A percentile compares a stretch with the other conserved stretches of the same genome.
These are phyloP conservation scores for Aspergillus chevalieri DNA, from an alignment of 2,329 filamentous ascomycete genomes.

Conservation along the genomic window DNA sequence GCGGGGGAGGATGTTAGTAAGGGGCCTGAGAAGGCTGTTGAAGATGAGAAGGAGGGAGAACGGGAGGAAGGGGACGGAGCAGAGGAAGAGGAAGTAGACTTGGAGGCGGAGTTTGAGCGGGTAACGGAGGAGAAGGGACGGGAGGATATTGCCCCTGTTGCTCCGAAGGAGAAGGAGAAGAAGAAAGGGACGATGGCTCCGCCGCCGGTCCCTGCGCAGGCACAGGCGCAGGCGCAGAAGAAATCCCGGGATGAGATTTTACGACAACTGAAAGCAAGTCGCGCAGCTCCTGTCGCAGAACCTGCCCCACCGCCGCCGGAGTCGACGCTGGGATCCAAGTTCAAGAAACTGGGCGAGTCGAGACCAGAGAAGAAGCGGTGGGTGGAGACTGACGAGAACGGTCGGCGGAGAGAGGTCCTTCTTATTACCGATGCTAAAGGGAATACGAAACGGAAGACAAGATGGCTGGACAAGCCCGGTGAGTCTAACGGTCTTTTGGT, in stretches of 20 bases:
- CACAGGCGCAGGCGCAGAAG: constrained; percentile 47
- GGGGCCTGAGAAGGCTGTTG: constrained; percentile 11
- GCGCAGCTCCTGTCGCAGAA: constrained; percentile 33
- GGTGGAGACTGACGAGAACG: constrained; percentile 50
- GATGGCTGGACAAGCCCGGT: constrained; percentile 43
- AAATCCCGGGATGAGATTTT: constrained; percentile 55
- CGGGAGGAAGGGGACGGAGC: constrained; percentile 54
- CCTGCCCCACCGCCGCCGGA: constrained; percentile 40
- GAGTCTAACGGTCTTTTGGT: constrained; percentile 30
- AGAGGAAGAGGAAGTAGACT: constrained; percentile 46
- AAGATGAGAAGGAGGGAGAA: constrained; percentile 20
- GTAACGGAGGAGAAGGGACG: constrained; percentile 34
- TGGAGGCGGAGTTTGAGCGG: constrained; percentile 57
- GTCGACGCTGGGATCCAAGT: constrained; percentile 49
- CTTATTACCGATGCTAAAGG: constrained; percentile 55
- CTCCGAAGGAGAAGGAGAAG: constrained; percentile 38
- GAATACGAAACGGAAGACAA: constrained; percentile 56
- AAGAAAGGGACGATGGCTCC: constrained; percentile 50
- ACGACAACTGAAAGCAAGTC: constrained; percentile 52
- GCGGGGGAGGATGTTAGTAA: constrained; percentile 51
- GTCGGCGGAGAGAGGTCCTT: constrained; percentile 51
- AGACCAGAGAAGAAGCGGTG: constrained; percentile 46
- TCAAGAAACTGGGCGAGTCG: constrained; percentile 47
- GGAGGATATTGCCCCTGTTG: constrained; percentile 23
- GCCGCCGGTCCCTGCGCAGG: constrained; percentile 36